Percentiles rank a stretch among this genome's conserved stretches.
Conservation (phyloP, 2,329 filamentous ascomycete species). For the Calonectria multiphialidica region DNA sequence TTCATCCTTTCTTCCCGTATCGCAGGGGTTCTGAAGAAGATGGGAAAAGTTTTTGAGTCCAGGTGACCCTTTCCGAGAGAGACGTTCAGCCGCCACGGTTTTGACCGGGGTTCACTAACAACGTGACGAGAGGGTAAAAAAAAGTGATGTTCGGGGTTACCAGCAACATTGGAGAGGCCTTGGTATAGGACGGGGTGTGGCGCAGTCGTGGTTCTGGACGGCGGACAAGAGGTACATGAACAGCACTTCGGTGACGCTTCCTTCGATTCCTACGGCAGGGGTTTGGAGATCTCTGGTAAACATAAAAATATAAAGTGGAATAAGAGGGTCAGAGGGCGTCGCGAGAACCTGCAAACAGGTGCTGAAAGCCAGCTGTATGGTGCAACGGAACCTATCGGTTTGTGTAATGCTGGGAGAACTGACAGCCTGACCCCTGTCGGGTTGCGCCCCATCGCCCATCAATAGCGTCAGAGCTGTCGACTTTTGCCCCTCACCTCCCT, state of each 20-base stretch:
- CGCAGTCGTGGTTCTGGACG: conserved; percentile 9
- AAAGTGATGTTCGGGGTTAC: conserved; percentile 32
- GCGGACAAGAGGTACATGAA: not conserved
- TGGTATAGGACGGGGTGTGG: conserved; percentile 15
- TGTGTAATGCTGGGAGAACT: not conserved
- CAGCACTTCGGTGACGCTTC: not conserved
- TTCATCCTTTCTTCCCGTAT: not conserved
- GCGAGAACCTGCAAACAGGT: not conserved
- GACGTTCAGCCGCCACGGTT: not conserved
- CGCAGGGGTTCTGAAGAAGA: not conserved
- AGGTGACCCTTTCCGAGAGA: not conserved
- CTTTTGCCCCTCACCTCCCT: conserved; percentile 32
- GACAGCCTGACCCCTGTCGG: conserved; percentile 18
- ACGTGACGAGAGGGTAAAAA: not conserved
- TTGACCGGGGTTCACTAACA: not conserved
- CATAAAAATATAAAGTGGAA: not conserved
- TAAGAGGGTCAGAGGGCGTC: not conserved
- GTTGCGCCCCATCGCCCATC: not conserved
- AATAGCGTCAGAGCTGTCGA: conserved; percentile 37
- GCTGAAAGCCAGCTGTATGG: not conserved
- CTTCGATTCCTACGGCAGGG: not conserved
- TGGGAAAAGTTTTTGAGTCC: not conserved
- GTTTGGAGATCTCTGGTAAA: not conserved
- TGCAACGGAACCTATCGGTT: not conserved
- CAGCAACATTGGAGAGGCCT: conserved; percentile 19